Evolutionary conservation across 352 stramenopile genomes (phyloP), one percentile per base, ranked within the genome.

Genomic region (Globisporangium lucens): DNA sequence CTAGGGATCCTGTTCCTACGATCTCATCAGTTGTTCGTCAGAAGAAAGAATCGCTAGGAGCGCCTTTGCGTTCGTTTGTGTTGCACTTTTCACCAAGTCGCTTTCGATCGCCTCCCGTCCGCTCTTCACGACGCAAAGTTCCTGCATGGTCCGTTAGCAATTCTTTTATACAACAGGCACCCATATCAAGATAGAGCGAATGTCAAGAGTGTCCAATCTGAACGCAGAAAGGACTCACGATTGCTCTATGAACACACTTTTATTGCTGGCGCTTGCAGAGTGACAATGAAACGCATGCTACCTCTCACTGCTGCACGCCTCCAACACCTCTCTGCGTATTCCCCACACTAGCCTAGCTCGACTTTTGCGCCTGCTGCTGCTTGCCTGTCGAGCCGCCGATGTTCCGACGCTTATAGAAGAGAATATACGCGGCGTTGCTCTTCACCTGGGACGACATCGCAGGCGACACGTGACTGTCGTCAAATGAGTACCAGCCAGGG

Each of bases 401-500:
- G 56, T 75, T 79, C 52, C 76, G 80, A 61, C 87, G 85, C 75
- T 94, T 94, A 75, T 97, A 97, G 66, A 95, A 97, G 38, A 97
- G 74, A 69, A 96, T 93, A 78, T 97, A 97, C 27, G 89, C 89
- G 15, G 83, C 84, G 49, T 90, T 93, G 33, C 76, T 85, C 73
- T 93, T 89, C 62, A 95, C 82, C 33, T 89, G 79, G n/a, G 61
- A 66, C 4, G 75, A 62, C 73, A 80, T 80, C 3, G 75, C 83
- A 27, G 79, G 75, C 29, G 82, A 79, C 67, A 94, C 85, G 27
- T 85, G 69, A 65, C 85, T 91, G 68, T 96, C 89, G 63, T 96
- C 89, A 65, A 94, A 96, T 20, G 78, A 87, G 73, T 90, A 95
- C 87, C 89, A 96, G 27, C 82, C 75, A 24, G 82, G 79, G 69